A percentile compares a stretch with the other conserved stretches of the same genome.
These are phyloP conservation scores for Ophiostoma ips DNA, from an alignment of 2,329 filamentous ascomycete genomes.

Conservation along the genomic window DNA sequence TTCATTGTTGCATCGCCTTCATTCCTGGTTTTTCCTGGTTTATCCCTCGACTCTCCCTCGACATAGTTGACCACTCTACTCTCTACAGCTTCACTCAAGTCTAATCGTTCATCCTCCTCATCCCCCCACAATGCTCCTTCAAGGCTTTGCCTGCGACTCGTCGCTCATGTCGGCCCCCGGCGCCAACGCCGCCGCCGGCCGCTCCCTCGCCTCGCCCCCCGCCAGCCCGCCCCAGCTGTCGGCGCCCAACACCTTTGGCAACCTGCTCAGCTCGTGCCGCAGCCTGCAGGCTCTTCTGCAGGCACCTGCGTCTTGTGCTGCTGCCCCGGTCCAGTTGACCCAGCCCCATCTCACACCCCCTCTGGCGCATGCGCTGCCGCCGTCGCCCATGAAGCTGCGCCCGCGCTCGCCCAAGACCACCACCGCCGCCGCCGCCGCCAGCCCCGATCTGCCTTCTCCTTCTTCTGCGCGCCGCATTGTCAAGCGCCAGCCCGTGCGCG, in stretches of 20 bases:
- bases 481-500: constrained; percentile 34
- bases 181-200: constrained; percentile 1
- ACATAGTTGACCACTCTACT: not conserved
- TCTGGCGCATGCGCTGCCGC: constrained; percentile 35
- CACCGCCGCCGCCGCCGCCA: constrained; percentile 10
- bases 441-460: constrained; percentile 2
- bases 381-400: constrained; percentile 39
- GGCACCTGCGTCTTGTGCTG: constrained; percentile 12
- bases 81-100: too few species aligned
- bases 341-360: constrained; percentile 39
- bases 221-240: constrained; percentile 36
- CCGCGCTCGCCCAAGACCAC: constrained; percentile 30
- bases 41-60: not conserved
- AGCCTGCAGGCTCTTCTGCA: constrained; percentile 45
- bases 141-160: constrained; percentile 11
- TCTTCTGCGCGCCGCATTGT: constrained; percentile 29
- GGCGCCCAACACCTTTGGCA: constrained; percentile 33
- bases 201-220: constrained; percentile 43
- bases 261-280: constrained; percentile 46
- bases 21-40: not conserved
- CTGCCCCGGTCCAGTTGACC: constrained; percentile 22
- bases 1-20: too few species aligned
- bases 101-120: not conserved
- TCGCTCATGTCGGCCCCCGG: not conserved
- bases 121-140: constrained; percentile 8